phyloP scores from a whole-genome alignment of 441 rosid species.

The Croton setiger region DNA sequence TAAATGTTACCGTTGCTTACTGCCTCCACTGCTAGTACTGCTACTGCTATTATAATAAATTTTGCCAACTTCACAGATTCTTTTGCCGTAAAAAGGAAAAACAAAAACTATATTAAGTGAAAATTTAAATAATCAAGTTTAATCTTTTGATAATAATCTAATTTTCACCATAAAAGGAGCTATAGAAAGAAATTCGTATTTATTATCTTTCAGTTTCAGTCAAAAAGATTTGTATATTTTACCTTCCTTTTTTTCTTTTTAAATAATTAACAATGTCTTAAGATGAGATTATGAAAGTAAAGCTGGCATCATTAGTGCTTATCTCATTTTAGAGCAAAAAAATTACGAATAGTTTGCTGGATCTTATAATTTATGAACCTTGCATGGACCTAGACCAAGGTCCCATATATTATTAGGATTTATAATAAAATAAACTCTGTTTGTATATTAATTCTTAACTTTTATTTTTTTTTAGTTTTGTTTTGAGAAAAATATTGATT shows the following conservation, averaged over 20 bases:
- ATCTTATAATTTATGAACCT: background rate
- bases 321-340: background rate
- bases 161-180: background rate
- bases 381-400: background rate
- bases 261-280: background rate
- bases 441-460: background rate
- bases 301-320: background rate
- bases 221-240: conserved; percentile 4
- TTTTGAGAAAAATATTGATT: background rate
- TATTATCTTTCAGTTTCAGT: background rate
- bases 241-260: too few species aligned
- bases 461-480: background rate
- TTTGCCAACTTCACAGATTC: conserved; percentile 19
- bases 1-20: conserved; percentile 78
- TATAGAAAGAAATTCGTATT: background rate
- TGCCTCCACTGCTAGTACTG: conserved; percentile 30
- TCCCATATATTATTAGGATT: background rate
- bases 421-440: background rate
- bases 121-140: background rate
- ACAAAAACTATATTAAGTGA: background rate
- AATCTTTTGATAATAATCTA: background rate
- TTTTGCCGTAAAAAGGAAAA: conserved; percentile 12
- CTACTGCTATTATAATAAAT: conserved; percentile 26
- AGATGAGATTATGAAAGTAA: background rate
- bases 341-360: background rate